Percentiles rank a stretch among this genome's conserved stretches.
phyloP scores from a whole-genome alignment of 257 asterid species.

The Nicotiana sylvestris region DNA sequence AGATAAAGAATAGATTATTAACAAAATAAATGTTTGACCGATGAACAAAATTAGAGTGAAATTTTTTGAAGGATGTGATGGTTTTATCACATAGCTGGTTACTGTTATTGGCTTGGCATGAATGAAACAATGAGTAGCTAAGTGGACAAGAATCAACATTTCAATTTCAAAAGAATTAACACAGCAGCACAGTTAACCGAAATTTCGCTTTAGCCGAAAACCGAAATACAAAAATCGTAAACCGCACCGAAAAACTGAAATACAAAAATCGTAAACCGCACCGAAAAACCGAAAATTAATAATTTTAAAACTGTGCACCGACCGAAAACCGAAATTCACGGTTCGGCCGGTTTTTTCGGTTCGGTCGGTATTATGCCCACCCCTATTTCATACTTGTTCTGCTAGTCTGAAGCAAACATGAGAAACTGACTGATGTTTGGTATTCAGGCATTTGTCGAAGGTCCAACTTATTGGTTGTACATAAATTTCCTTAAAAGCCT shows the following conservation, averaged over 20 bases:
- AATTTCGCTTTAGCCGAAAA: too few relatives aligned
- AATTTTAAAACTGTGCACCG: too few relatives aligned
- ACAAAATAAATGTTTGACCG: neutral
- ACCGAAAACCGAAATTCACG: too few relatives aligned
- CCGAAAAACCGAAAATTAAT: too few relatives aligned
- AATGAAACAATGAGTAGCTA: neutral
- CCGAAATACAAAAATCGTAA: too few relatives aligned
- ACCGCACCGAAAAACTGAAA: too few relatives aligned
- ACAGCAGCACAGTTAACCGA: too few relatives aligned
- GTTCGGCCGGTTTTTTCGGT: too few relatives aligned
- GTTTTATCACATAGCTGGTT: slow-evolving; percentile 1
- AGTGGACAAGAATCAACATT: neutral
- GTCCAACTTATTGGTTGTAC: neutral
- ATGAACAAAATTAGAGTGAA: neutral
- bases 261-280: too few relatives aligned
- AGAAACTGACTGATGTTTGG: neutral
- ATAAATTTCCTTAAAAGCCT: too few relatives aligned
- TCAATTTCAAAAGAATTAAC: too few relatives aligned
- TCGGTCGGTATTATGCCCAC: too few relatives aligned
- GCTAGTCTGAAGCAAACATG: neutral
- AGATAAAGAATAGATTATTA: neutral
- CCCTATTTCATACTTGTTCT: neutral
- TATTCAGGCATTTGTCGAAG: neutral
- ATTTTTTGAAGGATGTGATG: neutral
- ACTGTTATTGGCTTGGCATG: neutral